These are phyloP conservation scores for Coemansia sp. DNA, from an alignment of 192 early-diverging fungal genomes.

Conservation along the genomic window DNA sequence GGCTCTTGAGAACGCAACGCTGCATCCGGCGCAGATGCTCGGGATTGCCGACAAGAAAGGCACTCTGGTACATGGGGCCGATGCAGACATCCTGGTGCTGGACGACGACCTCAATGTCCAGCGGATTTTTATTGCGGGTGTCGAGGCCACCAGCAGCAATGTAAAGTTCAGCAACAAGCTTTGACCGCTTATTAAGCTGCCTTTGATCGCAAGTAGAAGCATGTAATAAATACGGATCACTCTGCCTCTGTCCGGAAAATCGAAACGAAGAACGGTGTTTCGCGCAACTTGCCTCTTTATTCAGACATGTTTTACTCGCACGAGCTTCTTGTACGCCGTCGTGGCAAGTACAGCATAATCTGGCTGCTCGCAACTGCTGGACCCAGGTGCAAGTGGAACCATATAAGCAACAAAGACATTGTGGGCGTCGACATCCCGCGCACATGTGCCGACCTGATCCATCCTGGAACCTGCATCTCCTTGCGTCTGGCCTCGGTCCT, in stretches of 20 bases:
- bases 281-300: too few species aligned
- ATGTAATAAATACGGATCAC: not conserved
- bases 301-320: constrained; percentile 46
- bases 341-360: constrained; percentile 29
- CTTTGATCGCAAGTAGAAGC: not conserved
- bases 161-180: constrained; percentile 36
- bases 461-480: constrained; percentile 24
- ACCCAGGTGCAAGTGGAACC: constrained; percentile 9
- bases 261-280: too few species aligned
- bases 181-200: too few species aligned
- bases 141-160: constrained; percentile 52
- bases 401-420: constrained; percentile 29
- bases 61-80: constrained; percentile 67
- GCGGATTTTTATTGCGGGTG: constrained; percentile 70
- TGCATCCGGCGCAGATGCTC: constrained; percentile 73
- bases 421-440: constrained; percentile 28
- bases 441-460: constrained; percentile 27
- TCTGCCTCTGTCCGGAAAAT: not conserved
- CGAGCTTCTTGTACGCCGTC: constrained; percentile 36
- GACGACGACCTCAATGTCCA: constrained; percentile 64
- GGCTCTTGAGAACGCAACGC: constrained; percentile 76
- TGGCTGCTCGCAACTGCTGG: constrained; percentile 37
- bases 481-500: constrained; percentile 36
- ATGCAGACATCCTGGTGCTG: constrained; percentile 77
- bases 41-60: constrained; percentile 74